Base-by-base conservation (phyloP, 768 basidiomycete genomes). In the Amanita pallidorosea region DNA sequence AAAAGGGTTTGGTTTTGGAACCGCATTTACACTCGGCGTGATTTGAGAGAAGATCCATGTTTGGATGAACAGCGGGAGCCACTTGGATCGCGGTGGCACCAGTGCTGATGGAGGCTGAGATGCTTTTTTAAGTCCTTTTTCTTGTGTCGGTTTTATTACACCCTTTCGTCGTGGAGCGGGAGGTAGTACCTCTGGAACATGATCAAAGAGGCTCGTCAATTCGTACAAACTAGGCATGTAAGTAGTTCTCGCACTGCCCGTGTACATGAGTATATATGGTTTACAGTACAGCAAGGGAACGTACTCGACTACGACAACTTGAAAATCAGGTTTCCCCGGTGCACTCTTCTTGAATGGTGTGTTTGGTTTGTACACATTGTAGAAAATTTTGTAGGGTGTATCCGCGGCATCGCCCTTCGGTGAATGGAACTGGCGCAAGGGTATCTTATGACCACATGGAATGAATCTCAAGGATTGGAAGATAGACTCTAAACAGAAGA, bases 281-380 rank as follows among this genome's bases (percentile, higher is more conserved):
- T 15, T 15, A 35, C 2, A 33, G 13, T 9, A 17, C 53, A 5
- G 48, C 6, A 18, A 42, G 33, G 35, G 29, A 13, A 68, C 82
- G 58, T 56, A 95, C 93, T 94, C 80, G 51, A 97, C 74, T 2
- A 94, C 85, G 1, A 88, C 88, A 17, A 96, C 67, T 46, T 82
- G 76, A 65, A 91, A 98, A 64, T 96, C 91, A 2, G 94, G 91
- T 1, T 75, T 71, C 5, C 84, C 81, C 5, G 85, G 88, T 1
- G 76, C 67, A 0, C 80, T 85, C 68, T 84, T 90, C 61, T 79
- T 84, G 69, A 82, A 95, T 7, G 86, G 73, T 0, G 90, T 89
- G 6, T 80, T 81, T 2, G 95, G 95, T 60, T 95, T 96, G 70
- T 94, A 95, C 4, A 91, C 71, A 59, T 96, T 85, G 65, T 75